phyloP scores from a whole-genome alignment of 805 yeast species.

The Henningerozyma blattae region DNA sequence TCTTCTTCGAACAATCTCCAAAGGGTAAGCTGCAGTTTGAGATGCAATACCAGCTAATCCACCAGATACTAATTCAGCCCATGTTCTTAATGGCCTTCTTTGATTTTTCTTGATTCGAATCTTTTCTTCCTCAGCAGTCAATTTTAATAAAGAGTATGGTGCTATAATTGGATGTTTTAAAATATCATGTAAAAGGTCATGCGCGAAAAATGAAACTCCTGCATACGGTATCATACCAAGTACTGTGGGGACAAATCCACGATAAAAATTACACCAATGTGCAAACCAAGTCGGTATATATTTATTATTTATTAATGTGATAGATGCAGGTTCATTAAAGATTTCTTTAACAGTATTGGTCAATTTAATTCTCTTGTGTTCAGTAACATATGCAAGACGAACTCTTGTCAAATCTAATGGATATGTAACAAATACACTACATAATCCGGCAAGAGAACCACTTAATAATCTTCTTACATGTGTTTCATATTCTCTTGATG shows the following conservation, averaged over 20 bases:
- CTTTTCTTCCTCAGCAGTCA: constrained; percentile 13
- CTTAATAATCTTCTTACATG: constrained; percentile 70
- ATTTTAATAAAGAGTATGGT: constrained; percentile 34
- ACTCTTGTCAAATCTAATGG: constrained; percentile 89
- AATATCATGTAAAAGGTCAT: constrained; percentile 80
- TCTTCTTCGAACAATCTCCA: constrained; percentile 87
- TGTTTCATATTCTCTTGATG: constrained; percentile 63
- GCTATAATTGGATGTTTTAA: constrained; percentile 52
- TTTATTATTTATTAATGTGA: constrained; percentile 26
- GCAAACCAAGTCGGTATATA: constrained; percentile 23
- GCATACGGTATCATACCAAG: constrained; percentile 97
- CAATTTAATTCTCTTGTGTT: constrained; percentile 20
- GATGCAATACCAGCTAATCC: constrained; percentile 93
- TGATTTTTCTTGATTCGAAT: constrained; percentile 11
- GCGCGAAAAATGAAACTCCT: constrained; percentile 92
- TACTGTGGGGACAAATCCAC: constrained; percentile 91
- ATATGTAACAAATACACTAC: constrained; percentile 79
- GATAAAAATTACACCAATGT: constrained; percentile 56
- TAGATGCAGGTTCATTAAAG: constrained; percentile 21
- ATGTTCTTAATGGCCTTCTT: constrained; percentile 62
- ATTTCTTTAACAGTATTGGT: constrained; percentile 20
- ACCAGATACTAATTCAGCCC: constrained; percentile 92
- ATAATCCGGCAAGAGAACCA: constrained; percentile 83
- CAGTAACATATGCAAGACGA: constrained; percentile 80
- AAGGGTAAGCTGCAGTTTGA: constrained; percentile 94